These are phyloP conservation scores for Penicillium herquei DNA, from an alignment of 495 filamentous ascomycete genomes.

Conservation along the genomic window DNA sequence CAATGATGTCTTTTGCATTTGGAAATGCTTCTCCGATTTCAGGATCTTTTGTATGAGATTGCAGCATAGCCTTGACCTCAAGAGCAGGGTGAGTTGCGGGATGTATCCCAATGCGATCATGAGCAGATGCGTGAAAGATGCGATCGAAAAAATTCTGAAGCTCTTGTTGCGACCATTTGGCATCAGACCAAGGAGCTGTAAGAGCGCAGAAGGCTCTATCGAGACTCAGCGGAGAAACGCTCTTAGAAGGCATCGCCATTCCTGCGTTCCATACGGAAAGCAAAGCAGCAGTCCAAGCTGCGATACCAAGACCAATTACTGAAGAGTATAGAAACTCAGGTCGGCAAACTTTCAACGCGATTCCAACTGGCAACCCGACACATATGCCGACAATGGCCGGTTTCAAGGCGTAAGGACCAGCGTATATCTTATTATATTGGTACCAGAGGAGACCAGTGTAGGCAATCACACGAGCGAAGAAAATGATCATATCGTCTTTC, in stretches of 20 bases:
- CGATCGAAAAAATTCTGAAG: slow-evolving; percentile 47
- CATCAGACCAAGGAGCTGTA: slow-evolving; percentile 44
- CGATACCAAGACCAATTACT: slow-evolving; percentile 49
- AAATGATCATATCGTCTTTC: slow-evolving; percentile 46
- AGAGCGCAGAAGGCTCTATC: slow-evolving; percentile 44
- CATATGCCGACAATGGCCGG: slow-evolving; percentile 46
- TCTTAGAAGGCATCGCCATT: slow-evolving; percentile 45
- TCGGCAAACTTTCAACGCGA: slow-evolving; percentile 35
- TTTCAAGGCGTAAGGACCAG: slow-evolving; percentile 52
- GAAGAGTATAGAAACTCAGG: slow-evolving; percentile 46
- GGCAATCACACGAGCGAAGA: slow-evolving; percentile 50
- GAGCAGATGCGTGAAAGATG: slow-evolving; percentile 25
- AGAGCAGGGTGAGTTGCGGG: slow-evolving; percentile 52
- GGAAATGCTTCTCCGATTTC: slow-evolving; percentile 48
- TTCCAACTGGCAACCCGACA: slow-evolving; percentile 49
- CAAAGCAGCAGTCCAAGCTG: slow-evolving; percentile 55
- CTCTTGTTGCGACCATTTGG: slow-evolving; percentile 52
- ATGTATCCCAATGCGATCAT: slow-evolving; percentile 35
- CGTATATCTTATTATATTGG: slow-evolving; percentile 61
- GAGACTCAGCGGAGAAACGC: slow-evolving; percentile 37
- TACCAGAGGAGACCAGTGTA: slow-evolving; percentile 61
- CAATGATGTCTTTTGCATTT: slow-evolving; percentile 37
- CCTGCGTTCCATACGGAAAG: slow-evolving; percentile 45
- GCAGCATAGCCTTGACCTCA: slow-evolving; percentile 45
- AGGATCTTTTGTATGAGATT: slow-evolving; percentile 32